A percentile compares a stretch with the other conserved stretches of the same genome.
phyloP scores from a whole-genome alignment of 306 rosid species.

The Cicer bijugum region DNA sequence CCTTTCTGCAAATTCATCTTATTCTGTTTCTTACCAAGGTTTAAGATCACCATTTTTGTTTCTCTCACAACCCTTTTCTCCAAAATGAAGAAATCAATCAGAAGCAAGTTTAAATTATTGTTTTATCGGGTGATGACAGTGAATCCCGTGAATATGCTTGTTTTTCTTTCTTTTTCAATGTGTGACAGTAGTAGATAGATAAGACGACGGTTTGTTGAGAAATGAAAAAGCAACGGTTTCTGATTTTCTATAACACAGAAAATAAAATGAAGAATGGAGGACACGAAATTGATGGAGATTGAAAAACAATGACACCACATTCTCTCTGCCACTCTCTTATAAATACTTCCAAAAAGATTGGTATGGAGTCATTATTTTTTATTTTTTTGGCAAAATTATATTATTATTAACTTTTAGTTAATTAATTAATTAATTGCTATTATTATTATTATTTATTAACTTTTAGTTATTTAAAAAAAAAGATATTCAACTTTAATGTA shows the following conservation, averaged over 20 bases:
- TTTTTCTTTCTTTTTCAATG: neutral
- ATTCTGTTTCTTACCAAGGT: constrained; percentile 34
- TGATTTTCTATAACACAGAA: neutral
- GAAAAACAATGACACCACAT: neutral
- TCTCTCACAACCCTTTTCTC: constrained; percentile 5
- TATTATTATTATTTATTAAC: too few relatives aligned
- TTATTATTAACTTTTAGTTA: too few relatives aligned
- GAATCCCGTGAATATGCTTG: neutral
- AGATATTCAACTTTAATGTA: too few relatives aligned
- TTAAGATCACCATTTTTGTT: constrained; percentile 46
- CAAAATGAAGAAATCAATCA: neutral
- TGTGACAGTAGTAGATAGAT: neutral
- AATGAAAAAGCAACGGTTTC: neutral
- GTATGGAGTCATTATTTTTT: neutral
- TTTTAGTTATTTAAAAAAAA: too few relatives aligned
- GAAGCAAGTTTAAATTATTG: neutral
- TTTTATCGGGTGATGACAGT: neutral
- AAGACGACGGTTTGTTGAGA: neutral
- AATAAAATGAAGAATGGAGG: neutral
- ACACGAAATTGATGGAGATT: constrained; percentile 18
- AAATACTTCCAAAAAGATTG: neutral
- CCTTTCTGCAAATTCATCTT: constrained; percentile 30
- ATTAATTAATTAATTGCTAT: too few relatives aligned
- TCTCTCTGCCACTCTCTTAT: constrained; percentile 12
- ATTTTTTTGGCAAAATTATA: too few relatives aligned